Base-by-base conservation (phyloP, 306 rosid genomes). In the Parietaria judaica region DNA sequence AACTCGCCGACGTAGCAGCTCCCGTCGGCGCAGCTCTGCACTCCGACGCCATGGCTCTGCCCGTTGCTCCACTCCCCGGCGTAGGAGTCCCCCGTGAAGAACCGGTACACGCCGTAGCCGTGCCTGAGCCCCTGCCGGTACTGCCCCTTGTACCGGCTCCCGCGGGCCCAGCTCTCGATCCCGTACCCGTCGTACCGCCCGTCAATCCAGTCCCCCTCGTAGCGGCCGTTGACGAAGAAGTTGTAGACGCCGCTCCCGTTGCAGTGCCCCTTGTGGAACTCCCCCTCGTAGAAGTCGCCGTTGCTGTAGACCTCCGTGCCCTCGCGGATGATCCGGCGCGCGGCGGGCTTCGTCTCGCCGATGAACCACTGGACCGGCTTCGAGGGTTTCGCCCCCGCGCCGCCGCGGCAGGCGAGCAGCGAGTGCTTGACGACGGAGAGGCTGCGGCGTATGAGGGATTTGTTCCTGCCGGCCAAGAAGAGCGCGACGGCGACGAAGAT, bases 231-330 rank as follows among this genome's bases (percentile, higher is more conserved):
- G 10, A 83, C 97, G 9, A 94, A 83, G 74, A 86, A 94, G 66
- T 89, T 84, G 67, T 94, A 94, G 11, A 94, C 99, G 67, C 99
- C 99, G 66, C 97, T 89, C 23, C 99, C 97, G 53, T 88, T 94
- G 23, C 90, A 56, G 63, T 68, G 78, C 11, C 99, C 99, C 10
- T 73, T 79, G 54, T 94, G 94, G 62, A 94, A 89, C 65, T 94
- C 99, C 0, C 99, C 99, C 71, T 94, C 99, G 67, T 94, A 94
- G 69, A 84, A 82, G 63, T 94, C 97, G 17, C 99, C 99, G 76
- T 89, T 94, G 76, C 97, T 88, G 83, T 88, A 94, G 56, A 89
- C 82, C 76, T 88, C 99, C 5, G 89, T 97, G 1, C 99, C 99
- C 70, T 94, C 99, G 51, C 87, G 74, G 17, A 78, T 74, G 36